phyloP scores from a whole-genome alignment of 768 basidiomycete species.

The Baorangia bicolor region DNA sequence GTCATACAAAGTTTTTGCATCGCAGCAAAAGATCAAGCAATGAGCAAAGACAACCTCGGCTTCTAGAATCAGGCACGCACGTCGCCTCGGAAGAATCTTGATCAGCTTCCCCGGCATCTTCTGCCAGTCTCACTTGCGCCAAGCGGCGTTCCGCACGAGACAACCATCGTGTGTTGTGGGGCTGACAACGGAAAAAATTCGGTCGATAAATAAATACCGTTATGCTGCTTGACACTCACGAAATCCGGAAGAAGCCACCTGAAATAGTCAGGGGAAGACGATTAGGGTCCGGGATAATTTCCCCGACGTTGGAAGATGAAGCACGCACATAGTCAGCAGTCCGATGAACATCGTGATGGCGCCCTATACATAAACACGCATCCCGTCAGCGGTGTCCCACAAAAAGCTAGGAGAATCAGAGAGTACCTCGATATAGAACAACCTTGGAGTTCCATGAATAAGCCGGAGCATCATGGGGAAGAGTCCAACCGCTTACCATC shows the following conservation, averaged over 20 bases:
- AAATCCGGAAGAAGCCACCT: constrained; percentile 63
- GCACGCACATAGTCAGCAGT: constrained; percentile 46
- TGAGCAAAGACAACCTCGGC: neutral
- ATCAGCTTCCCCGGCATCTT: constrained; percentile 69
- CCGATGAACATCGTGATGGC: constrained; percentile 62
- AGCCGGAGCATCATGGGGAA: neutral
- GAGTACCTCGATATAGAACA: constrained; percentile 66
- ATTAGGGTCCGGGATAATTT: neutral
- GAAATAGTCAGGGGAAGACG: neutral
- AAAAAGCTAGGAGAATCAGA: neutral
- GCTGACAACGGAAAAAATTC: constrained; percentile 34
- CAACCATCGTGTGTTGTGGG: constrained; percentile 63
- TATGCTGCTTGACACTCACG: constrained; percentile 34
- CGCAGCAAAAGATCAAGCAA: neutral
- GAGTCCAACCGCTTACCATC: constrained; percentile 47
- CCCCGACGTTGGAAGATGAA: neutral
- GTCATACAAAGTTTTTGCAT: neutral
- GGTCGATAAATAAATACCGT: neutral
- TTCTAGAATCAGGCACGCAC: constrained; percentile 7
- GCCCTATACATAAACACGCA: constrained; percentile 40
- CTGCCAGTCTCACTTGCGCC: constrained; percentile 65
- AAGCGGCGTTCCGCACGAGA: constrained; percentile 50
- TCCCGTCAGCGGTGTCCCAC: neutral
- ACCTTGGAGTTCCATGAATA: constrained; percentile 36
- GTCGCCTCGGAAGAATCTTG: constrained; percentile 35